phyloP scores from a whole-genome alignment of 129 eudicot species.

The Silybum marianum region DNA sequence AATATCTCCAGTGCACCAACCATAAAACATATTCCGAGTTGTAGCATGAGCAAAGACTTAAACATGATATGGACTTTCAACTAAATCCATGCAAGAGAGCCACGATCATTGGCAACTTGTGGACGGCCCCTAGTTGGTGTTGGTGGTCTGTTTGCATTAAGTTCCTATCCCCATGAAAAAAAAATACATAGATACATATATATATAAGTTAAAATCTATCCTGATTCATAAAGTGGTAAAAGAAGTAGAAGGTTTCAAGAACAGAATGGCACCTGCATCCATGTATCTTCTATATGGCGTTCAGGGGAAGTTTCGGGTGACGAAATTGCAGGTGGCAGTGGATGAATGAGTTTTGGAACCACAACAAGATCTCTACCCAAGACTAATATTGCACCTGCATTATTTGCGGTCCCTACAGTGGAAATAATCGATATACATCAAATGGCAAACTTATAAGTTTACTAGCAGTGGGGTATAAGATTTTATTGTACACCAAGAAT shows the following conservation, averaged over 20 bases:
- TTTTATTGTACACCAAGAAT: background rate
- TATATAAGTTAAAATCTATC: no score
- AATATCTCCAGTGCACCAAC: constrained; percentile 19
- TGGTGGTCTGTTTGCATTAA: constrained; percentile 97
- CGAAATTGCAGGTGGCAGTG: constrained; percentile 90
- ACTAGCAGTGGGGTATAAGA: background rate
- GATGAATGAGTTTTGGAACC: constrained; percentile 98
- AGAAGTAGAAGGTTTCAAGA: background rate
- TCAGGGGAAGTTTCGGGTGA: constrained; percentile 97
- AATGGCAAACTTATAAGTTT: background rate
- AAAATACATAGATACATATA: background rate
- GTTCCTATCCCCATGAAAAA: constrained; percentile 50
- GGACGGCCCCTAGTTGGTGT: constrained; percentile 99
- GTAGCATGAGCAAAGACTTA: background rate
- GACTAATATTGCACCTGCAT: constrained; percentile 97
- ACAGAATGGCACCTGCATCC: constrained; percentile 82
- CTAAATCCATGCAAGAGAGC: constrained; percentile 91
- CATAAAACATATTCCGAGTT: background rate
- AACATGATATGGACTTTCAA: background rate
- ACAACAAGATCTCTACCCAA: constrained; percentile 98
- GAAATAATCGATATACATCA: background rate
- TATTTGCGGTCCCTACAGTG: constrained; percentile 85
- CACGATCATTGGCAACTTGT: constrained; percentile 88
- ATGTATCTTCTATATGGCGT: constrained; percentile 89
- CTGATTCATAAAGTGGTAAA: no score